Evolutionary conservation across 2,329 filamentous ascomycete species (phyloP).

Genomic region (Aurifilum marmelostoma): DNA sequence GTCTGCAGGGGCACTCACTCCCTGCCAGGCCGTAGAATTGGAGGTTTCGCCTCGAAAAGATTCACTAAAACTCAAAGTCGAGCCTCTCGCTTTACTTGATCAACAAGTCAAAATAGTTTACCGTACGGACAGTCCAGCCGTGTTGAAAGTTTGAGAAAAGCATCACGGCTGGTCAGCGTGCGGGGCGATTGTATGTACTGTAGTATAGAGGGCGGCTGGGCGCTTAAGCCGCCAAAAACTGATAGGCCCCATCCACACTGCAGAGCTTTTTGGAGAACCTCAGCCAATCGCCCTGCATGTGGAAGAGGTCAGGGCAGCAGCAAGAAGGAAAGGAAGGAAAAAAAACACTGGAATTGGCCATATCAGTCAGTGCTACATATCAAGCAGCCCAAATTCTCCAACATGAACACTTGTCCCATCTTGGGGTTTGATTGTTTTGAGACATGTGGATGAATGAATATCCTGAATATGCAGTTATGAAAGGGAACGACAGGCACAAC

Average conservation of each 20-base stretch:
- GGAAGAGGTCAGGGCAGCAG: background rate
- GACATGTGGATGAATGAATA: background rate
- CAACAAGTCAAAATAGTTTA: background rate
- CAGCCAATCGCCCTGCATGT: slow-evolving; percentile 10
- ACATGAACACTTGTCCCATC: background rate
- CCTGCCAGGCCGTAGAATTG: background rate
- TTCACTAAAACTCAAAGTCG: slow-evolving; percentile 2
- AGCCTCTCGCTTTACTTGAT: background rate
- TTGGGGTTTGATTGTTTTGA: background rate
- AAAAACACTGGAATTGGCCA: background rate
- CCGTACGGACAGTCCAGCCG: background rate
- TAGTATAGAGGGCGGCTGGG: slow-evolving; percentile 21
- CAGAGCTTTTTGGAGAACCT: background rate
- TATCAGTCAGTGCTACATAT: background rate
- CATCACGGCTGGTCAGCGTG: slow-evolving; percentile 13
- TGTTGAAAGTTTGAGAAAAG: slow-evolving; percentile 8
- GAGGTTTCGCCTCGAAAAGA: background rate
- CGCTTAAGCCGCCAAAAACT: slow-evolving; percentile 10
- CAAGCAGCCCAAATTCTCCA: background rate
- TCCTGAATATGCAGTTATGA: background rate
- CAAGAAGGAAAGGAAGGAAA: background rate
- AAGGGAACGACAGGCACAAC: too few species aligned
- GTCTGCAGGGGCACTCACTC: slow-evolving; percentile 3
- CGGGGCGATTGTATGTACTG: slow-evolving; percentile 22
- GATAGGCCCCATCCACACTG: slow-evolving; percentile 23